Base-by-base conservation (phyloP, 176 grass and related monocot genomes). In the Zizania latifolia region DNA sequence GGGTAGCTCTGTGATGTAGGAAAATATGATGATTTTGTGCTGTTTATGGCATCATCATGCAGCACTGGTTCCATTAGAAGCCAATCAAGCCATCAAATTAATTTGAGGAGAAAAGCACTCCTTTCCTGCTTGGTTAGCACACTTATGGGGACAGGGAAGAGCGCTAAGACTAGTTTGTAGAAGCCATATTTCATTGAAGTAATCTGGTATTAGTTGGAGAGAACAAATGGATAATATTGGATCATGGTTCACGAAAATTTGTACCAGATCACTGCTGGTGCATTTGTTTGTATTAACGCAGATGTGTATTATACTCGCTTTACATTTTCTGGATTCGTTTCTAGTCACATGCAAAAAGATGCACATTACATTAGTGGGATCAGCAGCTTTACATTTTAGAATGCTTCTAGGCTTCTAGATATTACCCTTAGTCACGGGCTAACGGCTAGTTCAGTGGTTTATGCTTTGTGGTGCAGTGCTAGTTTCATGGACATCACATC, bases 401-500 rank as follows among this genome's bases (percentile, higher is more conserved):
- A 10, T 51, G n/a, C n/a, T 10, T 17, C n/a, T n/a, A n/a, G n/a
- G n/a, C n/a, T 5, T 23, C 35, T 34, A 45, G 34, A 4, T 29
- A 9, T 16, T 31, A 27, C 26, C 55, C 19, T 22, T 38, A 58
- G 3, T 65, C 72, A 22, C 8, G 2, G 48, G 4, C n/a, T n/a
- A n/a, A n/a, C n/a, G n/a, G 34, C 48, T 22, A 65, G 17, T 39
- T 65, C 17, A 19, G 21, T 17, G 71, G 3, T 36, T n/a, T 19
- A 31, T 70, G 66, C 4, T 19, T 8, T 68, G 33, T 41, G 24
- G 6, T 44, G 10, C 23, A 17, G n/a, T 30, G 30, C 23, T 86
- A 65, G 39, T 51, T 72, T 72, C 31, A 46, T 77, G 57, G 16
- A 28, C 10, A 89, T 2, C 37, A 65, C 6, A 26, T 45, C 59